Evolutionary conservation across 192 early-diverging fungal genomes (phyloP).

Genomic region (Backusella morwellensis): DNA sequence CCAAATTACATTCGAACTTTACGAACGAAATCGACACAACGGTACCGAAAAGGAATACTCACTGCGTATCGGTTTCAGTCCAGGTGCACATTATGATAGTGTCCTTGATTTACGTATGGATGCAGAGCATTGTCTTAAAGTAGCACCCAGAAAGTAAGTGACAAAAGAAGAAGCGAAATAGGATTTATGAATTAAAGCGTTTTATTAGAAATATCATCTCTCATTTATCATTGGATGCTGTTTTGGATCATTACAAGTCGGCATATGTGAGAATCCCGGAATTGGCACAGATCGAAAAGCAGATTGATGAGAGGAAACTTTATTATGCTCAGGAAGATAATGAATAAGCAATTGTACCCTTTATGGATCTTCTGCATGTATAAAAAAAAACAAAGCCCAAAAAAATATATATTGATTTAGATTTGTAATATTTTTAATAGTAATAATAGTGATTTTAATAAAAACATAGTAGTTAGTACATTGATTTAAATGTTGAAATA

Average conservation of each 20-base stretch:
- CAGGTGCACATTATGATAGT: conserved; percentile 89
- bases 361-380: too few species aligned
- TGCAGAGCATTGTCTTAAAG: conserved; percentile 78
- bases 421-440: not conserved
- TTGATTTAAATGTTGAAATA: not conserved
- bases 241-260: conserved; percentile 53
- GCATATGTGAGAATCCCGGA: conserved; percentile 47
- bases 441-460: not conserved
- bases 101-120: conserved; percentile 89
- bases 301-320: conserved; percentile 31
- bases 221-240: conserved; percentile 78
- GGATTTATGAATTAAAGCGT: too few species aligned
- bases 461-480: not conserved
- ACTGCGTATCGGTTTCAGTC: conserved; percentile 86
- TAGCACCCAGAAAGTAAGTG: conserved; percentile 69
- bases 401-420: not conserved
- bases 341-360: not conserved
- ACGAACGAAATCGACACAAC: conserved; percentile 71
- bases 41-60: conserved; percentile 75
- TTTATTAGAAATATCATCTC: conserved; percentile 68
- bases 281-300: conserved; percentile 27
- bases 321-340: conserved; percentile 41
- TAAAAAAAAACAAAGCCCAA: not conserved
- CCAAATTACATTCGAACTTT: conserved; percentile 96
- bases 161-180: too few species aligned